phyloP scores from a whole-genome alignment of 1,139 yeast species.

The Sugiyamaella pinicola region DNA sequence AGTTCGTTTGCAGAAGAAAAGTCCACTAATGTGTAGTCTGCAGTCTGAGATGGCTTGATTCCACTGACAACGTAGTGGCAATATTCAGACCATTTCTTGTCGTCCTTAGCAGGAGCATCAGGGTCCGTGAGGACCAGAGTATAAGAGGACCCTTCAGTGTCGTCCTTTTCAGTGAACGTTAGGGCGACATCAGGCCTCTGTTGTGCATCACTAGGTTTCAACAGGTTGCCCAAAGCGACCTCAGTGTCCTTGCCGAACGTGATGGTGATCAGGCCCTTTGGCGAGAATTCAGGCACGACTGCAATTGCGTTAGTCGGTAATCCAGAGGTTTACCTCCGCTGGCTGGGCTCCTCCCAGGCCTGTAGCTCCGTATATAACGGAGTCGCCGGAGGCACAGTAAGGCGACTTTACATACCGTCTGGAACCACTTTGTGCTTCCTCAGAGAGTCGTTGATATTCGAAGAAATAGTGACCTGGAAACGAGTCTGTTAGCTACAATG shows the following conservation, averaged over 20 bases:
- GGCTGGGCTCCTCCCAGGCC: no score
- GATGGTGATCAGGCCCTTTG: constrained; percentile 46
- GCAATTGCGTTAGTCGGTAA: neutral
- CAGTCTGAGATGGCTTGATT: constrained; percentile 52
- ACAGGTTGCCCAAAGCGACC: constrained; percentile 79
- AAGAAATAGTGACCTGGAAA: constrained; percentile 56
- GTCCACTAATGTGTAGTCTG: constrained; percentile 42
- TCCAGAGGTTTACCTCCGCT: no score
- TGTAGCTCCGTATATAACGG: no score
- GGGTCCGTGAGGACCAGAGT: constrained; percentile 86
- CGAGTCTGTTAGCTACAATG: neutral
- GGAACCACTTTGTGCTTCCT: constrained; percentile 63
- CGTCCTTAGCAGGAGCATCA: constrained; percentile 84
- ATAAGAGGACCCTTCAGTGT: constrained; percentile 48
- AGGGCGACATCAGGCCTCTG: constrained; percentile 64
- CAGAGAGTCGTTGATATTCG: constrained; percentile 63
- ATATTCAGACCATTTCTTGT: constrained; percentile 86
- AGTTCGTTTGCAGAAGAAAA: constrained; percentile 39
- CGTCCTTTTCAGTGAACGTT: constrained; percentile 51
- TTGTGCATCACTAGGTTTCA: constrained; percentile 68
- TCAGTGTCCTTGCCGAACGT: constrained; percentile 56
- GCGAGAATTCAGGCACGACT: constrained; percentile 42
- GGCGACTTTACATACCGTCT: constrained; percentile 57
- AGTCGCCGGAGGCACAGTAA: no score
- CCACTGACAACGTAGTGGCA: constrained; percentile 76